These are phyloP conservation scores for Diversispora eburnea DNA, from an alignment of 192 early-diverging fungal genomes.

Conservation along the genomic window DNA sequence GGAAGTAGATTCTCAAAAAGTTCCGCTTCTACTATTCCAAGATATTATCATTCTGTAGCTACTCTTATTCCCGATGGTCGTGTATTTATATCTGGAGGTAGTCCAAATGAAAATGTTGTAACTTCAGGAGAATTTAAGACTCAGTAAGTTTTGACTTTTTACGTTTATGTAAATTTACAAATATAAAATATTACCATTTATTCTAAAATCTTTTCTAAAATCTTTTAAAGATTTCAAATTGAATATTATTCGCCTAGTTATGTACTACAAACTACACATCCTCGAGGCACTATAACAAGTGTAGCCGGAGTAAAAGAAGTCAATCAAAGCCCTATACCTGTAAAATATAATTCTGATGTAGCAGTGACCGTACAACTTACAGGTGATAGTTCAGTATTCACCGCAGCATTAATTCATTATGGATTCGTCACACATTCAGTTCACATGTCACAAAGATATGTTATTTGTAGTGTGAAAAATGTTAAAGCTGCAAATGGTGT, in stretches of 20 bases:
- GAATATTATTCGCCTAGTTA: conserved; percentile 56
- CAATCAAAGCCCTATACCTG: conserved; percentile 2
- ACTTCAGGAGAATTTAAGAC: conserved; percentile 36
- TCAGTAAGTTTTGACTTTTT: conserved; percentile 35
- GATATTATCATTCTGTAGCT: conserved; percentile 62
- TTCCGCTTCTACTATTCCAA: conserved; percentile 40
- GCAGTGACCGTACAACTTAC: conserved; percentile 25
- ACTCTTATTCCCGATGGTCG: conserved; percentile 42
- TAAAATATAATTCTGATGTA: conserved; percentile 32
- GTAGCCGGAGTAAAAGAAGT: neutral
- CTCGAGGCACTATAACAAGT: neutral
- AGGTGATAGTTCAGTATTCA: conserved; percentile 31
- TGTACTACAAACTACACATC: neutral
- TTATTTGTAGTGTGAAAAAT: conserved; percentile 22
- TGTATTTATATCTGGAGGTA: conserved; percentile 40
- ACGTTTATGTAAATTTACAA: neutral
- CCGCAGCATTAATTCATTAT: conserved; percentile 44
- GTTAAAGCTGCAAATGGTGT: neutral
- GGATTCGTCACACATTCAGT: conserved; percentile 55
- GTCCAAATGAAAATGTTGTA: conserved; percentile 30
- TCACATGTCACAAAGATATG: conserved; percentile 53
- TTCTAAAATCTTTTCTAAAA: conserved; percentile 38
- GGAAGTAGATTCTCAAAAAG: conserved; percentile 33
- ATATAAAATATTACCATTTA: neutral
- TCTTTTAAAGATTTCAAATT: conserved; percentile 39